Conservation (phyloP, 345 rosid species). For the Eucalyptus sideroxylon region DNA sequence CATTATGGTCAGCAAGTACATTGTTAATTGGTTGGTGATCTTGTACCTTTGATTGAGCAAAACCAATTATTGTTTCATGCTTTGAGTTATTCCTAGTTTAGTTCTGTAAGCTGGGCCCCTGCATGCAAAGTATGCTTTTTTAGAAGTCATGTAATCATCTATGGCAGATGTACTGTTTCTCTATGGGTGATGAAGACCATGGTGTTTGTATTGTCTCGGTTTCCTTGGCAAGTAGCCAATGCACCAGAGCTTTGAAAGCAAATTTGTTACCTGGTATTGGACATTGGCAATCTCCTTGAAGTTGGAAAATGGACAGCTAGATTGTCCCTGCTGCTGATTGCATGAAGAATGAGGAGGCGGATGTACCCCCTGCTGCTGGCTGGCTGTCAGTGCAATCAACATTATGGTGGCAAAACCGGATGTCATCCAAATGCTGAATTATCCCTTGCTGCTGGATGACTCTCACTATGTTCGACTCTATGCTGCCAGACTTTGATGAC, state of each 20-base stretch:
- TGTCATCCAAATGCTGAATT: background rate
- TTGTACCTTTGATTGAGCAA: background rate
- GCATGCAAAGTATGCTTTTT: background rate
- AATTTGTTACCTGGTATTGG: background rate
- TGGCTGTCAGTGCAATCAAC: background rate
- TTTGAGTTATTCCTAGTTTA: background rate
- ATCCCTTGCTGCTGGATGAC: background rate
- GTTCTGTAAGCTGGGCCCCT: background rate
- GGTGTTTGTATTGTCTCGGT: background rate
- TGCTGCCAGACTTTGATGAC: background rate
- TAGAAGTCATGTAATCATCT: background rate
- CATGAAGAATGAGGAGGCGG: background rate
- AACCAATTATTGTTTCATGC: background rate
- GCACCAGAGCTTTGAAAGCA: background rate
- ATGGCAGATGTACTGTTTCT: background rate
- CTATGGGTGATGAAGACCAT: background rate
- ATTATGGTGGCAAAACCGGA: background rate
- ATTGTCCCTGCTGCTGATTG: background rate
- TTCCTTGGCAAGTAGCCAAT: background rate
- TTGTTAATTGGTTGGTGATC: background rate
- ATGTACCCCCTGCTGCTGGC: background rate
- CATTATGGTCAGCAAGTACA: background rate
- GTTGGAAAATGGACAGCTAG: background rate
- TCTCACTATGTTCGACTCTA: background rate
- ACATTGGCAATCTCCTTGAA: background rate